Percentiles rank a stretch among this genome's conserved stretches.
phyloP scores from a whole-genome alignment of 2,329 filamentous ascomycete genomes.

The Epichloe typhina region DNA sequence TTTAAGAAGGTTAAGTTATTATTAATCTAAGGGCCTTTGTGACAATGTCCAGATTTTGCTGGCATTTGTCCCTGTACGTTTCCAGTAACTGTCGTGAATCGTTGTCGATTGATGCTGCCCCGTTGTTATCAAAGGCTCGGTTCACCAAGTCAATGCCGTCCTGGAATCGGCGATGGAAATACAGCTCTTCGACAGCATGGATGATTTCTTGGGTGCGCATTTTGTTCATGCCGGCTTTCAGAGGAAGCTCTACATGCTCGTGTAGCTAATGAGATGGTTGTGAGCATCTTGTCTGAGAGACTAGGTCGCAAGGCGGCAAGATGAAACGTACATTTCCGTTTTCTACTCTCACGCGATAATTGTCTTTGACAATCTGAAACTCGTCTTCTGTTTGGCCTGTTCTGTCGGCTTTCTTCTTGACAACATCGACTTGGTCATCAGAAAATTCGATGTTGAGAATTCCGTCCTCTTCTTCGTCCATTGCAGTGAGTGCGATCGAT shows the following conservation, averaged over 20 bases:
- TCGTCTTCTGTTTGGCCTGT: conserved; percentile 35
- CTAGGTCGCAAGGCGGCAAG: neutral
- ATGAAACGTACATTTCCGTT: conserved; percentile 36
- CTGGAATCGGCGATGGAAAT: conserved; percentile 36
- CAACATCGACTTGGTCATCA: conserved; percentile 15
- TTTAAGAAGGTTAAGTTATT: no score
- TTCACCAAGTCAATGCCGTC: conserved; percentile 30
- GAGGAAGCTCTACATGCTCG: conserved; percentile 28
- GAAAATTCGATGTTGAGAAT: conserved; percentile 20
- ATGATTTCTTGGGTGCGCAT: conserved; percentile 35
- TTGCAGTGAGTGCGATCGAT: conserved; percentile 6
- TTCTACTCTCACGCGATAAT: conserved; percentile 36
- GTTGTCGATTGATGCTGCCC: conserved; percentile 24
- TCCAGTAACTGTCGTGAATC: conserved; percentile 28
- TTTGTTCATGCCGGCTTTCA: conserved; percentile 27
- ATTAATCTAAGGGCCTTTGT: no score
- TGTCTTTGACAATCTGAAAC: conserved; percentile 31
- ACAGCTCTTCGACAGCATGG: conserved; percentile 45
- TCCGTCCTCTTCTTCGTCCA: conserved; percentile 17
- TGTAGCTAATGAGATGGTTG: conserved; percentile 25
- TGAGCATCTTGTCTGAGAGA: neutral
- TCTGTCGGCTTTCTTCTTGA: conserved; percentile 13
- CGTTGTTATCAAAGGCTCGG: conserved; percentile 19
- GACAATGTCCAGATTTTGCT: conserved; percentile 14
- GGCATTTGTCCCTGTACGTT: conserved; percentile 31